A percentile compares a stretch with the other conserved stretches of the same genome.
phyloP scores from a whole-genome alignment of 345 rosid genomes.

The Arabis alpina region DNA sequence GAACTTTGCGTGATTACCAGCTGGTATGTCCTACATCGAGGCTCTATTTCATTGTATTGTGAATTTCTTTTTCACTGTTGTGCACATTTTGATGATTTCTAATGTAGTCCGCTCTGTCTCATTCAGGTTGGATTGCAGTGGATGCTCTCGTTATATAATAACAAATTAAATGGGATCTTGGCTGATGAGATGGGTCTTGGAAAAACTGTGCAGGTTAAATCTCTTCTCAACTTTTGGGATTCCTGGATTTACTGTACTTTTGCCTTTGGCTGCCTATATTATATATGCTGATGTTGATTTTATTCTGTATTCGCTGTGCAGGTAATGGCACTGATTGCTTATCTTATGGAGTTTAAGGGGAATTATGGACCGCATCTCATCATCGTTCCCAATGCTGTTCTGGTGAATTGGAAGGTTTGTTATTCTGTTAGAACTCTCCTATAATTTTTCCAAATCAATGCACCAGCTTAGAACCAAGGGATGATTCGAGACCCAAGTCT shows the following conservation, averaged over 20 bases:
- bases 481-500: background rate
- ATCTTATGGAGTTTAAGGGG: conserved; percentile 99
- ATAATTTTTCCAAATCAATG: background rate
- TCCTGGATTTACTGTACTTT: conserved; percentile 22
- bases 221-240: conserved; percentile 26
- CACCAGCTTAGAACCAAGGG: conserved; percentile 20
- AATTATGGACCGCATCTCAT: conserved; percentile 99
- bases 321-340: conserved; percentile 99
- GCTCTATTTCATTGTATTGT: conserved; percentile 26
- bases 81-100: conserved; percentile 8
- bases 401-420: conserved; percentile 99
- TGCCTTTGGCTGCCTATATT: conserved; percentile 11
- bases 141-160: conserved; percentile 99
- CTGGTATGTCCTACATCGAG: conserved; percentile 62
- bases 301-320: conserved; percentile 44
- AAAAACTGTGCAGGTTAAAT: conserved; percentile 95
- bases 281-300: conserved; percentile 10
- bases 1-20: conserved; percentile 98
- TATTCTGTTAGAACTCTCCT: conserved; percentile 11
- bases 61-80: conserved; percentile 14
- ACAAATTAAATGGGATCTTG: conserved; percentile 96
- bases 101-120: conserved; percentile 30
- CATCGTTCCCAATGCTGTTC: conserved; percentile 97
- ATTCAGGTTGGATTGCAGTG: conserved; percentile 97
- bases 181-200: conserved; percentile 99